Evolutionary conservation across 2,329 filamentous ascomycete species (phyloP).

Genomic region (Lojkania enalia): DNA sequence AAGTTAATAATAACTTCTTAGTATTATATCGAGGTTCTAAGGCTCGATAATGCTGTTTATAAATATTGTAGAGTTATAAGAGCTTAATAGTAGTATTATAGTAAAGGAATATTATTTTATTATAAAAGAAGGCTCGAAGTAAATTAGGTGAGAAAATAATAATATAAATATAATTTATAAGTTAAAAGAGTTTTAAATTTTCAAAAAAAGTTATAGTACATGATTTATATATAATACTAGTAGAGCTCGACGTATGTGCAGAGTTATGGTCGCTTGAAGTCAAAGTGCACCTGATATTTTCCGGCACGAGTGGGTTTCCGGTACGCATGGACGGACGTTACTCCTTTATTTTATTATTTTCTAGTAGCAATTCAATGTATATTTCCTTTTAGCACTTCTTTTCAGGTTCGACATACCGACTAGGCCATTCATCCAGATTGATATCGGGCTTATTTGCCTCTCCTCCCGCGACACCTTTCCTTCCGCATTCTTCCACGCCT

Average conservation of each 20-base stretch:
- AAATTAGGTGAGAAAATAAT: not conserved
- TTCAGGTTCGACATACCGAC: too few relatives aligned
- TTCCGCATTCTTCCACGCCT: too few relatives aligned
- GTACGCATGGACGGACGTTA: not conserved
- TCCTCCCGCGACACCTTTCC: too few relatives aligned
- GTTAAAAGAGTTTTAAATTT: not conserved
- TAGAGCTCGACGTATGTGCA: not conserved
- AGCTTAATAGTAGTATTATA: not conserved
- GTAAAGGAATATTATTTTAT: not conserved
- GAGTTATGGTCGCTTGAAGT: too few relatives aligned
- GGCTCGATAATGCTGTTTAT: not conserved
- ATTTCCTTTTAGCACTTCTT: too few relatives aligned
- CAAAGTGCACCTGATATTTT: not conserved
- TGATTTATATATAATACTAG: not conserved
- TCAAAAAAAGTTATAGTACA: not conserved
- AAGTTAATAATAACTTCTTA: conserved; percentile 3
- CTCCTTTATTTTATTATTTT: not conserved
- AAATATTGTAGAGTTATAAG: conserved; percentile 2
- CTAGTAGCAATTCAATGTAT: too few relatives aligned
- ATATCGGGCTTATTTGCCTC: too few relatives aligned
- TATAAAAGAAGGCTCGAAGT: not conserved
- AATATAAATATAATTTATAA: not conserved
- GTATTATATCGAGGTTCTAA: conserved; percentile 4
- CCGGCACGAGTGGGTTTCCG: not conserved
- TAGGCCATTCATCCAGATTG: too few relatives aligned